Evolutionary conservation across 768 basidiomycete species (phyloP).

Genomic region (Psilocybe sp.): DNA sequence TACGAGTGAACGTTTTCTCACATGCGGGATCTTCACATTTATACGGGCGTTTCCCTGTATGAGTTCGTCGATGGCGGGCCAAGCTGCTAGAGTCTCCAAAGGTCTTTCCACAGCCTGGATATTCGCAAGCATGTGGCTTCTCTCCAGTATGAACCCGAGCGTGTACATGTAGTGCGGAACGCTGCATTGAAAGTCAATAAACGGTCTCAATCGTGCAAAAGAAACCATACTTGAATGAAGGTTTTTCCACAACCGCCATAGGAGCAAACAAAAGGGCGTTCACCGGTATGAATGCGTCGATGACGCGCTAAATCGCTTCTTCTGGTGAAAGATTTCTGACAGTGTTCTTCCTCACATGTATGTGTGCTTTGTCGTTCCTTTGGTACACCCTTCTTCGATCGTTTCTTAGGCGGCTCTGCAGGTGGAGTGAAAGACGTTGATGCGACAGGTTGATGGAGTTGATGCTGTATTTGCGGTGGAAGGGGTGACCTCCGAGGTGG

Average conservation of each 20-base stretch:
- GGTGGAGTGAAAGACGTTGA: constrained; percentile 46
- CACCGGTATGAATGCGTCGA: constrained; percentile 88
- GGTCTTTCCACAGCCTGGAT: constrained; percentile 81
- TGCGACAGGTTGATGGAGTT: constrained; percentile 36
- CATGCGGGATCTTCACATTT: constrained; percentile 81
- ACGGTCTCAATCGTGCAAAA: constrained; percentile 7
- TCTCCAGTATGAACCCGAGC: constrained; percentile 89
- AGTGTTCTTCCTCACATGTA: constrained; percentile 68
- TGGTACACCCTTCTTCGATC: constrained; percentile 35
- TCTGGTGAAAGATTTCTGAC: constrained; percentile 79
- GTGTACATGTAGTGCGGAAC: constrained; percentile 88
- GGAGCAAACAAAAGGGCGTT: constrained; percentile 78
- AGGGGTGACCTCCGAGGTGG: constrained; percentile 22
- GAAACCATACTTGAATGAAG: constrained; percentile 74
- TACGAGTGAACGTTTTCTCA: constrained; percentile 85
- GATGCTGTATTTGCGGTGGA: constrained; percentile 33
- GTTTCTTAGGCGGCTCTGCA: constrained; percentile 27
- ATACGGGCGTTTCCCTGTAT: constrained; percentile 83
- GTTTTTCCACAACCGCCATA: constrained; percentile 80
- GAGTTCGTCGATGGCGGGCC: constrained; percentile 87
- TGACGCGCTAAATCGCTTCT: constrained; percentile 83
- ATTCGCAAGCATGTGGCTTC: constrained; percentile 89
- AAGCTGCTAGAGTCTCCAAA: constrained; percentile 92
- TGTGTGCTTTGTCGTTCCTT: constrained; percentile 54
- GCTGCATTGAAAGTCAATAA: constrained; percentile 38